Conservation (phyloP, 129 eudicot genomes). For the Glebionis coronaria region DNA sequence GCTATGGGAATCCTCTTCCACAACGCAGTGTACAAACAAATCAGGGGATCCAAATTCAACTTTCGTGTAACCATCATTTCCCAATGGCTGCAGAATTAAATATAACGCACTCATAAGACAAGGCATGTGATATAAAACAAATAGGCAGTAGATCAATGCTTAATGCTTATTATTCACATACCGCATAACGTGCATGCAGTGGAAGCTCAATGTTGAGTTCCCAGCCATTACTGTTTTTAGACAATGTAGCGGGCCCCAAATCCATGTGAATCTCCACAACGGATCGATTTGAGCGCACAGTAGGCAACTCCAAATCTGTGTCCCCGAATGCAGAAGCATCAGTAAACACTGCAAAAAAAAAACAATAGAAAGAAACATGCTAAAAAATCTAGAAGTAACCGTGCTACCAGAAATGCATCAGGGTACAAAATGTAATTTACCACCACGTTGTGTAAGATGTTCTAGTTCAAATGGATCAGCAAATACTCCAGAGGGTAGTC, state of each 20-base stretch:
- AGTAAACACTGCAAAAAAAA: conserved; percentile 49
- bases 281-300: conserved; percentile 62
- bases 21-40: conserved; percentile 45
- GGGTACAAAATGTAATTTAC: conserved; percentile 35
- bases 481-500: conserved; percentile 82
- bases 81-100: conserved; percentile 57
- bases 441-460: conserved; percentile 71
- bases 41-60: conserved; percentile 64
- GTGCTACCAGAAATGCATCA: conserved; percentile 12
- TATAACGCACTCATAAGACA: background rate
- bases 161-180: conserved; percentile 32
- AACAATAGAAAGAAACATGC: background rate
- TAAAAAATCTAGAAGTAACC: conserved; percentile 6
- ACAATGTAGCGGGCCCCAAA: conserved; percentile 25
- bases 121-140: background rate
- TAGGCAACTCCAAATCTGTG: conserved; percentile 79
- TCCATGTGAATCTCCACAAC: conserved; percentile 75
- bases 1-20: conserved; percentile 26
- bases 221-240: conserved; percentile 33
- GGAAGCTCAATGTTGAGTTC: conserved; percentile 60
- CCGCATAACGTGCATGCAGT: conserved; percentile 79
- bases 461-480: conserved; percentile 91
- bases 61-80: conserved; percentile 50
- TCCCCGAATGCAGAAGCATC: conserved; percentile 86
- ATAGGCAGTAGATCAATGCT: too few species aligned